phyloP scores from a whole-genome alignment of 2,329 filamentous ascomycete species.

The Hypoxylon sp. region DNA sequence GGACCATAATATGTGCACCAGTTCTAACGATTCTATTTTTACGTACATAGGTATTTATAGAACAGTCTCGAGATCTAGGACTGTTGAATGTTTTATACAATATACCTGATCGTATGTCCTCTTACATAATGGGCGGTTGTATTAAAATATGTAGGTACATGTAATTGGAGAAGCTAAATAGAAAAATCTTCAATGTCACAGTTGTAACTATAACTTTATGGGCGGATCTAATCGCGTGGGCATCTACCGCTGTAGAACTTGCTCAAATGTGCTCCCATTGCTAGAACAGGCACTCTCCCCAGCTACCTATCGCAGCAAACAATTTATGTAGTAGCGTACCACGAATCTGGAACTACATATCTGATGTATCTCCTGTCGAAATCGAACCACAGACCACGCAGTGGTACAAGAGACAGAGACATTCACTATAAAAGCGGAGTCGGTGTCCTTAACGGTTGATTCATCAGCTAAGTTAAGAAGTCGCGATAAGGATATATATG shows the following conservation, averaged over 20 bases:
- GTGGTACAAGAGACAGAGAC: slow-evolving; percentile 12
- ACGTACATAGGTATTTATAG: background rate
- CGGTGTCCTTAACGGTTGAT: background rate
- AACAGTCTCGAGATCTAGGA: background rate
- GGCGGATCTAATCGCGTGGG: background rate
- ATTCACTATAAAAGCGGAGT: background rate
- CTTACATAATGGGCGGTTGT: background rate
- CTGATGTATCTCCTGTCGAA: background rate
- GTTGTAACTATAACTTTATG: background rate
- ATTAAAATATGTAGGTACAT: background rate
- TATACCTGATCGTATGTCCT: background rate
- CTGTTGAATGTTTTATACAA: background rate
- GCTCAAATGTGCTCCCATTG: slow-evolving; percentile 37
- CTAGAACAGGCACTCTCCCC: slow-evolving; percentile 5
- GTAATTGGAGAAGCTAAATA: background rate
- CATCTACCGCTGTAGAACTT: slow-evolving; percentile 18
- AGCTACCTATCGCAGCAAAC: slow-evolving; percentile 3
- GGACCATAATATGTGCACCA: background rate
- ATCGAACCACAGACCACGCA: slow-evolving; percentile 11
- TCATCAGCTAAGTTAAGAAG: background rate
- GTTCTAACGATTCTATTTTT: background rate
- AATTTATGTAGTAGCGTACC: slow-evolving; percentile 15
- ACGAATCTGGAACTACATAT: background rate
- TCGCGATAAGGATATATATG: slow-evolving; percentile 1
- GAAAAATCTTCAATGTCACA: background rate